These are phyloP conservation scores for Zymoseptoria crescenta DNA, from an alignment of 2,329 filamentous ascomycete genomes.

Conservation along the genomic window DNA sequence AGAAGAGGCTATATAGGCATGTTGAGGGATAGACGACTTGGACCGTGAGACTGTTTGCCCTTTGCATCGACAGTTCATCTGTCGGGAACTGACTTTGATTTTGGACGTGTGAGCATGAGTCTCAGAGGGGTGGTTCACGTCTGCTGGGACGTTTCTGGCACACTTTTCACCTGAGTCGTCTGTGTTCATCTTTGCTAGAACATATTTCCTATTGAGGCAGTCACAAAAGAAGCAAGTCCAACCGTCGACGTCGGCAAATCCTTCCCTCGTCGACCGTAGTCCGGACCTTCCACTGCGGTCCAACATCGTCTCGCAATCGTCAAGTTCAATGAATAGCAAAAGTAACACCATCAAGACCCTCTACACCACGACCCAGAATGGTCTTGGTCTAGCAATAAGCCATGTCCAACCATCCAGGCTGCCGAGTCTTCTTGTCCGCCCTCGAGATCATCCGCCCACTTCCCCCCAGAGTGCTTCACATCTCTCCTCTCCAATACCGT, in stretches of 20 bases:
- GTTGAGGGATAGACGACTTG: neutral
- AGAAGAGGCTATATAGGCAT: neutral
- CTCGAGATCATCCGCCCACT: neutral
- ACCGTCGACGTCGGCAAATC: neutral
- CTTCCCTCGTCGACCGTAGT: neutral
- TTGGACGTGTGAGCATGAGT: neutral
- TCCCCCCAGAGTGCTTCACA: neutral
- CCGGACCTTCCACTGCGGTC: neutral
- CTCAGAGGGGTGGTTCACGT: neutral
- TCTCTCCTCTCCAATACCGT: neutral
- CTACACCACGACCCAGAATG: neutral
- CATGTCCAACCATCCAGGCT: neutral
- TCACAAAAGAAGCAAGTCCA: neutral
- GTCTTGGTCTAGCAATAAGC: neutral
- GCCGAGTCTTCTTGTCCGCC: neutral
- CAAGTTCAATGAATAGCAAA: neutral
- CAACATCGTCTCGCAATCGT: neutral
- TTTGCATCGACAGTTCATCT: neutral
- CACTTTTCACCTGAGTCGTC: neutral
- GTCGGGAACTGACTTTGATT: neutral
- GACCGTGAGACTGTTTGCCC: neutral
- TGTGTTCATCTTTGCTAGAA: neutral
- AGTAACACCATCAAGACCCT: too few relatives aligned
- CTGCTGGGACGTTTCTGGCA: neutral
- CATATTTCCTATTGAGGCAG: neutral